Conservation (phyloP, 371 early-diverging fungal genomes). For the Circinella umbellata region DNA sequence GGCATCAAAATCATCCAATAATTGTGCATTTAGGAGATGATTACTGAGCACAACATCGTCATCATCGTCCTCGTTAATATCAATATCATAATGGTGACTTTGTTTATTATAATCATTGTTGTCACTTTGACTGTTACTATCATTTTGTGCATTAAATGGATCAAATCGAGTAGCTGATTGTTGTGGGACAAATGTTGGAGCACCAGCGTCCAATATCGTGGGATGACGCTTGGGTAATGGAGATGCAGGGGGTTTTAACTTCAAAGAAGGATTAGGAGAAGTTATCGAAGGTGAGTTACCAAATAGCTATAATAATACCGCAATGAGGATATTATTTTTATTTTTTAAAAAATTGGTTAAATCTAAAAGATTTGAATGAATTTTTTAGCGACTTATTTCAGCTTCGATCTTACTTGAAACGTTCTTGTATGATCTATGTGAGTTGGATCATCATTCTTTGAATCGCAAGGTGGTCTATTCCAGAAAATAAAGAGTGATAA, state of each 20-base stretch:
- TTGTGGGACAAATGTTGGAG: constrained; percentile 16
- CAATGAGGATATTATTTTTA: too few relatives aligned
- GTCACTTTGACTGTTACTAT: neutral
- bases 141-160: constrained; percentile 15
- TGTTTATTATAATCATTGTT: neutral
- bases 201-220: constrained; percentile 3
- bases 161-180: constrained; percentile 1
- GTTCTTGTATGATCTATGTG: neutral
- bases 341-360: too few relatives aligned
- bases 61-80: constrained; percentile 10
- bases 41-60: constrained; percentile 22
- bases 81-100: neutral
- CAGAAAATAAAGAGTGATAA: neutral
- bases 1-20: constrained; percentile 27
- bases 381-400: neutral
- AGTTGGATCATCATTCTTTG: constrained; percentile 9
- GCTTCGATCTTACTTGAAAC: constrained; percentile 11
- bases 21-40: constrained; percentile 17
- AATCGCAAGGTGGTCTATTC: constrained; percentile 4
- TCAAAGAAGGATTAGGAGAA: constrained; percentile 16
- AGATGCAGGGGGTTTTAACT: constrained; percentile 14
- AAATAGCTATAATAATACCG: constrained; percentile 1
- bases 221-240: constrained; percentile 18
- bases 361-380: too few relatives aligned
- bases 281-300: constrained; percentile 5